Evolutionary conservation across 2,329 filamentous ascomycete genomes (phyloP).

Genomic region (Lecanicillium sp.): DNA sequence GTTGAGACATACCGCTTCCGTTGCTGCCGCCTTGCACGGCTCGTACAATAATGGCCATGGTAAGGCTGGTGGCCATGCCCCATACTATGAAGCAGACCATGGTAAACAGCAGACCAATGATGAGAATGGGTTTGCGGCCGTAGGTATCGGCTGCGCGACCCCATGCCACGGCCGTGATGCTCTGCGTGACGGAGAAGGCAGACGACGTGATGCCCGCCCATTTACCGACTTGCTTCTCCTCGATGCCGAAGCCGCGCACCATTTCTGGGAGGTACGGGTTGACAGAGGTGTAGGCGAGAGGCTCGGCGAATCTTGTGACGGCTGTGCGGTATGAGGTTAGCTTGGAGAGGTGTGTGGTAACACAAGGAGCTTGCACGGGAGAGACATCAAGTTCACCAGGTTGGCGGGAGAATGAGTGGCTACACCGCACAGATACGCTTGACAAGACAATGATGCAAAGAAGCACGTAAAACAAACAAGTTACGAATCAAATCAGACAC

Average conservation of each 20-base stretch:
- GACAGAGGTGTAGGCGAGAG: constrained; percentile 63
- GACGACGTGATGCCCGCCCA: constrained; percentile 73
- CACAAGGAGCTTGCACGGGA: constrained; percentile 12
- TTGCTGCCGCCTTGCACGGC: constrained; percentile 77
- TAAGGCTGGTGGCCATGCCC: constrained; percentile 71
- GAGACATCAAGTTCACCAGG: constrained; percentile 6
- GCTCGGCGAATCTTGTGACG: constrained; percentile 72
- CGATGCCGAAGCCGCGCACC: constrained; percentile 70
- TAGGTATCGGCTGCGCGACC: constrained; percentile 68
- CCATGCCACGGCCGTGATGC: constrained; percentile 65
- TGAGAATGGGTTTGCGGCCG: constrained; percentile 76
- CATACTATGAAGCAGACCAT: constrained; percentile 77
- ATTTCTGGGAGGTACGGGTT: constrained; percentile 71
- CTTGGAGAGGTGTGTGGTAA: constrained; percentile 25
- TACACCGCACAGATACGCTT: not conserved
- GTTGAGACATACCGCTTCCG: constrained; percentile 60
- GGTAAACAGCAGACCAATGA: constrained; percentile 65
- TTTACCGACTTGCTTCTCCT: constrained; percentile 64
- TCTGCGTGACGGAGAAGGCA: constrained; percentile 66
- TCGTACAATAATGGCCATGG: constrained; percentile 72
- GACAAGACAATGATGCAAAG: not conserved
- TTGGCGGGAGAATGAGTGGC: not conserved
- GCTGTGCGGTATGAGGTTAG: constrained; percentile 35
- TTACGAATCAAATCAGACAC: constrained; percentile 10
- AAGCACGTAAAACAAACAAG: not conserved